Conservation (phyloP, 495 filamentous ascomycete species). For the Paragyromitra xinjiangensis region DNA sequence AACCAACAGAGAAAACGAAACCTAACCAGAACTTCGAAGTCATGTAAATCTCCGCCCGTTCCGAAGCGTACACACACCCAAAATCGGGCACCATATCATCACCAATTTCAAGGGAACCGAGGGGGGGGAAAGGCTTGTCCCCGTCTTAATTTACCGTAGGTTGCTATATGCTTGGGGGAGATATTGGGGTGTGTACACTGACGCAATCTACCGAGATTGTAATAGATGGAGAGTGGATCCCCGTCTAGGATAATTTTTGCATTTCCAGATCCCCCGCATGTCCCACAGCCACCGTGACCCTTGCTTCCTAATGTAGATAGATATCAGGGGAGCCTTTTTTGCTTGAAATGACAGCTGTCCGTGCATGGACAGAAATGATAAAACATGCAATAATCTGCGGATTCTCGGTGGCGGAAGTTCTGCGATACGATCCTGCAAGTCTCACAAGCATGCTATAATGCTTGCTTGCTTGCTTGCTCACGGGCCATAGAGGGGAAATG, state of each 20-base stretch:
- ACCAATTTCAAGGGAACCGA: background rate
- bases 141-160: background rate
- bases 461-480: slow-evolving; percentile 18
- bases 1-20: too few relatives aligned
- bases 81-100: too few relatives aligned
- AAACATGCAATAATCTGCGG: slow-evolving; percentile 18
- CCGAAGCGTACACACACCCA: too few relatives aligned
- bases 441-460: slow-evolving; percentile 3
- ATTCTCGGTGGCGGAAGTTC: slow-evolving; percentile 15
- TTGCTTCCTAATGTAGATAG: slow-evolving; percentile 13
- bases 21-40: too few relatives aligned
- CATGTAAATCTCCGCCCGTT: too few relatives aligned
- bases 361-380: slow-evolving; percentile 31
- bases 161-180: background rate
- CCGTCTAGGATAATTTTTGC: slow-evolving; percentile 18
- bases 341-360: slow-evolving; percentile 34
- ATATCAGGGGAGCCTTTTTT: background rate
- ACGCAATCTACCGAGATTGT: slow-evolving; percentile 15
- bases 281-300: slow-evolving; percentile 16
- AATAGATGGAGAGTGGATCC: slow-evolving; percentile 18
- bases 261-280: slow-evolving; percentile 1
- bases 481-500: background rate
- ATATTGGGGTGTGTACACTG: background rate
- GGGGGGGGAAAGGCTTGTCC: background rate
- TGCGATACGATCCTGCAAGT: slow-evolving; percentile 26